These are phyloP conservation scores for Detonula confervacea DNA, from an alignment of 352 stramenopile genomes.

Conservation along the genomic window DNA sequence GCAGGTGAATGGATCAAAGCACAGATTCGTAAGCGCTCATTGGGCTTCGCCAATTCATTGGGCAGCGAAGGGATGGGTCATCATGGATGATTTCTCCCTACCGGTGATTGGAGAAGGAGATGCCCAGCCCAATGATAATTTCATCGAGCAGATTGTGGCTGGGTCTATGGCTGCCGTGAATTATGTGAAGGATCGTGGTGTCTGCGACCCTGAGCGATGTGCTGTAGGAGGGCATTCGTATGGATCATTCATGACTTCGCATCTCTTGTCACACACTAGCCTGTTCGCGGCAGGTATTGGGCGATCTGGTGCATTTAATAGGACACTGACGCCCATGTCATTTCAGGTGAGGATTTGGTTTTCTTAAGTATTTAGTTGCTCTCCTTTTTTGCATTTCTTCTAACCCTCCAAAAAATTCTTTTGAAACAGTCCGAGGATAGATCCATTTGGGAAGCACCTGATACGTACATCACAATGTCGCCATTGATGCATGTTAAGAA, in stretches of 20 bases:
- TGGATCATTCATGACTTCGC: conserved; percentile 60
- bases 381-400: too few species aligned
- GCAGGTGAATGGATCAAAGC: conserved; percentile 52
- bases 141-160: conserved; percentile 57
- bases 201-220: conserved; percentile 52
- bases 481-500: conserved; percentile 58
- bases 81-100: conserved; percentile 59
- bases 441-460: conserved; percentile 50
- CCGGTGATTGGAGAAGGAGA: conserved; percentile 58
- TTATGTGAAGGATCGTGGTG: conserved; percentile 40
- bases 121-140: conserved; percentile 54
- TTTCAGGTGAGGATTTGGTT: conserved; percentile 38
- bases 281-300: conserved; percentile 54
- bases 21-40: conserved; percentile 46
- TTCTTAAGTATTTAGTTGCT: too few species aligned
- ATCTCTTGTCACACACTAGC: conserved; percentile 59
- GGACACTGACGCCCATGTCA: conserved; percentile 59
- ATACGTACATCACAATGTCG: conserved; percentile 61
- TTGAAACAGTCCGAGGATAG: conserved; percentile 41
- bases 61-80: conserved; percentile 52
- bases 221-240: conserved; percentile 60
- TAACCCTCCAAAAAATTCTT: background rate
- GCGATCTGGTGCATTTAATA: conserved; percentile 56
- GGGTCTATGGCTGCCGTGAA: conserved; percentile 54
- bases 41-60: conserved; percentile 62